Evolutionary conservation across 2,329 filamentous ascomycete species (phyloP), one percentile per base, ranked within the genome.

Genomic region (Penicillium crustosum): DNA sequence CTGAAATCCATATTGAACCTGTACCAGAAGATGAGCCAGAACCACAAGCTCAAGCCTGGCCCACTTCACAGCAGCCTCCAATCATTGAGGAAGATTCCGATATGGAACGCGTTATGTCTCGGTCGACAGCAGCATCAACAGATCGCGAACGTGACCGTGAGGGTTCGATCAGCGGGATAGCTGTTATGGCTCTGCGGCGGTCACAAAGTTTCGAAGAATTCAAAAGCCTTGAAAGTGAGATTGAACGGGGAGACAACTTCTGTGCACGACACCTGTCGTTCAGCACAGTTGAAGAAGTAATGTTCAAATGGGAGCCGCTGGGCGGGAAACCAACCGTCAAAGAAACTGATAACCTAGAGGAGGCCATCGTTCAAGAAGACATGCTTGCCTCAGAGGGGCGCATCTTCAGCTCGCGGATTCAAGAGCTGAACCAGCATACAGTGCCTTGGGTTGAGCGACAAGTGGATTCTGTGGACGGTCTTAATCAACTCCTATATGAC

Each of bases 401-500:
- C 19, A 68, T 70, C 13, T 73, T 75, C 59, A 67, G 68, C 38
- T 67, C 68, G 21, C 69, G 70, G 10, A 75, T 80, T 41, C 64
- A 73, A 7, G 67, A 72, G 17, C 59, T 81, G 27, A 71, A 71
- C 44, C 65, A 71, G 43, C 63, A 62, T 29, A 76, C 75, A 6
- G 71, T 75, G 33, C 73, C 73, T 6, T 81, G 77, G 75, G 77
- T 78, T 12, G 74, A 78, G 59, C 66, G 68, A 23, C 74, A 78
- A 53, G 75, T 81, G 25, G 64, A 67, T 25, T 69, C 74, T 3
- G 77, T 81, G 15, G 76, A 80, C 33, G 64, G 84, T 86, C 79
- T 95, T 8, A 86, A 92, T 57, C 77, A 82, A 13, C 78, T 82
- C 42, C 86, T 88, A 51, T 82, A 83, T 31, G 77, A 79, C 19